Conservation (phyloP, 495 filamentous ascomycete species). For the Lichenothelia convexa region DNA sequence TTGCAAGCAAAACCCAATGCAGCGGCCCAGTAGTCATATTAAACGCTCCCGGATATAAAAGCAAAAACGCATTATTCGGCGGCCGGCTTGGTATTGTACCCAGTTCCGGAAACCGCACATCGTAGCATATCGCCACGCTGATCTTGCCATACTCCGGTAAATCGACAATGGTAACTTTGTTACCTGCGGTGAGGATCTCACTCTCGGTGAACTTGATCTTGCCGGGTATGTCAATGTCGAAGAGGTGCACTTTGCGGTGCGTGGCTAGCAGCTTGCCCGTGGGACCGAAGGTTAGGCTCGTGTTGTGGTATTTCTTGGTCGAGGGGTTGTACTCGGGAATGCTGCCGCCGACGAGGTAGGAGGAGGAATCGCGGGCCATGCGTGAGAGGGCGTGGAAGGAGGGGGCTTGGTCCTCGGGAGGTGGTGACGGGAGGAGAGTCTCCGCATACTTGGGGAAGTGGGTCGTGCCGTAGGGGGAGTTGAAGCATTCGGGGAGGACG, state of each 20-base stretch:
- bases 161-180: conserved; percentile 63
- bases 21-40: conserved; percentile 81
- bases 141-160: conserved; percentile 73
- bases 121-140: conserved; percentile 87
- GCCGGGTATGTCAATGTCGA: conserved; percentile 95
- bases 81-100: conserved; percentile 78
- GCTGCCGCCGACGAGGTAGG: conserved; percentile 77
- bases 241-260: conserved; percentile 92
- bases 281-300: conserved; percentile 65
- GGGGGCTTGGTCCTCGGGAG: conserved; percentile 48
- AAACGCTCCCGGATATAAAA: conserved; percentile 90
- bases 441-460: conserved; percentile 90
- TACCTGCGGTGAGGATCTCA: conserved; percentile 69
- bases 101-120: conserved; percentile 88
- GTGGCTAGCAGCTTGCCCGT: conserved; percentile 58
- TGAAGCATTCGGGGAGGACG: conserved; percentile 78
- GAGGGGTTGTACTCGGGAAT: conserved; percentile 59
- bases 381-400: conserved; percentile 68
- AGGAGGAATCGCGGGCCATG: conserved; percentile 53
- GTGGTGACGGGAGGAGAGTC: conserved; percentile 61
- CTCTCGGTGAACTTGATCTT: conserved; percentile 83
- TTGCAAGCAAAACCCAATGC: conserved; percentile 74
- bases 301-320: conserved; percentile 77
- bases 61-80: conserved; percentile 61
- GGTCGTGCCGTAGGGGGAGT: conserved; percentile 84